phyloP scores from a whole-genome alignment of 129 eudicot genomes.

The Rutidosis leptorrhynchoides region DNA sequence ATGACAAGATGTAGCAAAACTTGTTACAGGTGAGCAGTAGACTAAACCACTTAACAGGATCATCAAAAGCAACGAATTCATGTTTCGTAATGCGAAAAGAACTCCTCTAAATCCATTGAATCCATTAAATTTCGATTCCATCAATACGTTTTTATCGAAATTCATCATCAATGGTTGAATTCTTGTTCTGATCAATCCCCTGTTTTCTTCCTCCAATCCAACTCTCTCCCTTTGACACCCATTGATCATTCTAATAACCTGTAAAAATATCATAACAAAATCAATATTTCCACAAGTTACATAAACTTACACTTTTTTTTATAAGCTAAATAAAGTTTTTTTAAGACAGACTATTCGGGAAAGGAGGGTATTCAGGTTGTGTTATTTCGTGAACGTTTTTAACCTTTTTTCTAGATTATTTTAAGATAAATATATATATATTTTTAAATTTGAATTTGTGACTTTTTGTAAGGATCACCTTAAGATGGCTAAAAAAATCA shows the following conservation, averaged over 20 bases:
- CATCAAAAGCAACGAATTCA: slow-evolving; percentile 47
- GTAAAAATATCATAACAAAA: background rate
- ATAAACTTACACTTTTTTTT: too few relatives aligned
- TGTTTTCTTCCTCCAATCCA: slow-evolving; percentile 56
- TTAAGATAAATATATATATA: too few relatives aligned
- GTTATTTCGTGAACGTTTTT: too few relatives aligned
- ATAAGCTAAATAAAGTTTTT: too few relatives aligned
- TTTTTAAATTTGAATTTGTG: too few relatives aligned
- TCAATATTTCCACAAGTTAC: background rate
- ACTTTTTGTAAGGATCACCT: too few relatives aligned
- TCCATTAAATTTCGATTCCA: slow-evolving; percentile 54
- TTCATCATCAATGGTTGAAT: slow-evolving; percentile 44
- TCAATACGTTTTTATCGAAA: slow-evolving; percentile 41
- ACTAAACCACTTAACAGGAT: slow-evolving; percentile 46
- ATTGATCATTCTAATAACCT: slow-evolving; percentile 60
- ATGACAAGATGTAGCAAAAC: slow-evolving; percentile 33
- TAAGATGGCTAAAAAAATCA: too few relatives aligned
- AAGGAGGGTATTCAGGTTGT: too few relatives aligned
- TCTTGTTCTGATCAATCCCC: slow-evolving; percentile 43
- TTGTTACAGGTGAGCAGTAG: slow-evolving; percentile 42
- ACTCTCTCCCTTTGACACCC: slow-evolving; percentile 62
- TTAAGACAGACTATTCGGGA: too few relatives aligned
- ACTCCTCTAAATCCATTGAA: slow-evolving; percentile 59
- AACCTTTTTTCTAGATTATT: too few relatives aligned
- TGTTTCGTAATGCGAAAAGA: slow-evolving; percentile 50